These are phyloP conservation scores for Pestalotiopsis sp. DNA, from an alignment of 2,329 filamentous ascomycete genomes.

Conservation along the genomic window DNA sequence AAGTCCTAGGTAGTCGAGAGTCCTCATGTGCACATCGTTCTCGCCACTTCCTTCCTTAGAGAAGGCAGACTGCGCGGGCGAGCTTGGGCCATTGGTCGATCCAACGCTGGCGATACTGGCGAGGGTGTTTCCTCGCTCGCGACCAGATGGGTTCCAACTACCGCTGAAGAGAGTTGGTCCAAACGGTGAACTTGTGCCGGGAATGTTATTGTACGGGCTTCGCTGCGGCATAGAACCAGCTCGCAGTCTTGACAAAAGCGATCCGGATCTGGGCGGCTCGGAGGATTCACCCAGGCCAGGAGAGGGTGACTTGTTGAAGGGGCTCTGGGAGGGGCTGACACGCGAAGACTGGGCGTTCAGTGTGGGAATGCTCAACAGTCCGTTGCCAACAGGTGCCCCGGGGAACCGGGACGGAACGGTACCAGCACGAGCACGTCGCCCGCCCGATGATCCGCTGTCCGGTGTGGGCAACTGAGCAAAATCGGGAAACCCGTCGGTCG, in stretches of 20 bases:
- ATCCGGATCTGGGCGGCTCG: slow-evolving; percentile 61
- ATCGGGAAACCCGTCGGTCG: slow-evolving; percentile 93
- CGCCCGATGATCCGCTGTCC: slow-evolving; percentile 65
- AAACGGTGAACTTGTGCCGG: slow-evolving; percentile 69
- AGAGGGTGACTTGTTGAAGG: slow-evolving; percentile 76
- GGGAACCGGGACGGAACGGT: slow-evolving; percentile 96
- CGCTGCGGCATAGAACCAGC: slow-evolving; percentile 95
- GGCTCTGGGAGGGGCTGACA: slow-evolving; percentile 83
- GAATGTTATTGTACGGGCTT: slow-evolving; percentile 63
- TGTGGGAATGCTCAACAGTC: slow-evolving; percentile 57
- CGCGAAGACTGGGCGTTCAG: slow-evolving; percentile 78
- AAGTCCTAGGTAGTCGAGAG: slow-evolving; percentile 91
- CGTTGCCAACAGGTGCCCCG: slow-evolving; percentile 68
- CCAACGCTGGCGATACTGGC: slow-evolving; percentile 82
- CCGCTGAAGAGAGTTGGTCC: slow-evolving; percentile 84
- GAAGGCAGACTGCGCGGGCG: slow-evolving; percentile 83
- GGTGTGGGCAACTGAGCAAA: slow-evolving; percentile 74
- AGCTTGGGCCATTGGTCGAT: slow-evolving; percentile 81
- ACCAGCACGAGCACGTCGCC: slow-evolving; percentile 82
- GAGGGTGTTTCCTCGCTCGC: slow-evolving; percentile 85
- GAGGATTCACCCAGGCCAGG: slow-evolving; percentile 55
- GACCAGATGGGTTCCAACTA: slow-evolving; percentile 74
- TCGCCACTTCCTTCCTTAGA: slow-evolving; percentile 84
- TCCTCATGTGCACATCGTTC: slow-evolving; percentile 85
- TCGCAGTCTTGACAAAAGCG: slow-evolving; percentile 81